Conservation (phyloP, 805 yeast species). For the Starmera dryadoides region DNA sequence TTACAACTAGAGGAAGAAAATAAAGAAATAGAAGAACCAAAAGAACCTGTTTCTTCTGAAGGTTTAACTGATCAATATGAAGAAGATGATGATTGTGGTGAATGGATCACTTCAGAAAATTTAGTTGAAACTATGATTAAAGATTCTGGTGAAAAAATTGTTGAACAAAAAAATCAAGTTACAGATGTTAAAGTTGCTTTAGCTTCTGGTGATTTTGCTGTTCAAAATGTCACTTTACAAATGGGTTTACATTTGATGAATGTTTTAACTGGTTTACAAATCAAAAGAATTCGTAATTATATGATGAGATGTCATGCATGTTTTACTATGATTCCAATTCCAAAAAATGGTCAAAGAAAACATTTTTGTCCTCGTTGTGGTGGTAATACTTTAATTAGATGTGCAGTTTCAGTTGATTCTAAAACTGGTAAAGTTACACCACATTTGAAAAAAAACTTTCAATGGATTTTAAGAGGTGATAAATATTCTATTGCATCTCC, state of each 20-base stretch:
- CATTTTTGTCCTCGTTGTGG: slow-evolving; percentile 97
- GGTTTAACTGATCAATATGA: slow-evolving; percentile 28
- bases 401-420: slow-evolving; percentile 81
- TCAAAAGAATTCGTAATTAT: slow-evolving; percentile 78
- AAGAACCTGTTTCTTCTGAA: slow-evolving; percentile 1
- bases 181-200: slow-evolving; percentile 66
- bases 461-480: slow-evolving; percentile 90
- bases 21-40: slow-evolving; percentile 1
- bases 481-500: slow-evolving; percentile 83
- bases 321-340: slow-evolving; percentile 73
- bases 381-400: slow-evolving; percentile 81
- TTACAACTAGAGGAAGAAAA: slow-evolving; percentile 1
- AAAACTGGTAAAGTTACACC: slow-evolving; percentile 78
- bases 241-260: slow-evolving; percentile 84
- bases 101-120: slow-evolving; percentile 93
- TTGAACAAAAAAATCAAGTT: slow-evolving; percentile 24
- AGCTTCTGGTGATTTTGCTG: slow-evolving; percentile 95
- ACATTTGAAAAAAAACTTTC: slow-evolving; percentile 83
- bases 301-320: slow-evolving; percentile 98
- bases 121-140: slow-evolving; percentile 60
- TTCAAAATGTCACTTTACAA: slow-evolving; percentile 91
- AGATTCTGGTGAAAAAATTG: slow-evolving; percentile 59
- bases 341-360: slow-evolving; percentile 65
- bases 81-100: slow-evolving; percentile 70
- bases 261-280: slow-evolving; percentile 74